Base-by-base conservation (phyloP, 2,329 filamentous ascomycete genomes). In the Xylariaceae sp. region DNA sequence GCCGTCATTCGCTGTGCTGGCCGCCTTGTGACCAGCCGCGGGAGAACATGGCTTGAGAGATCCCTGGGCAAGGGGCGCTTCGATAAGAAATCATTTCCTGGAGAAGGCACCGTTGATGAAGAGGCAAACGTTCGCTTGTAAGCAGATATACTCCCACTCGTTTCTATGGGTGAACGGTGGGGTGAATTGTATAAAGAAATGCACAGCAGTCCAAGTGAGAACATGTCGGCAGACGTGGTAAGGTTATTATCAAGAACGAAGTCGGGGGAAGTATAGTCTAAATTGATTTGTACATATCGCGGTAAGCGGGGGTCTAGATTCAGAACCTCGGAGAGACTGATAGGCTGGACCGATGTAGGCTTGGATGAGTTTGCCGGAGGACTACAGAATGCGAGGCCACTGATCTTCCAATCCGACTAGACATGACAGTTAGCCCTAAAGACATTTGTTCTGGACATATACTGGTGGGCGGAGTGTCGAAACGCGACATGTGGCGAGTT, bases 361-460 rank as follows among this genome's bases (percentile, higher is more conserved):
- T 89, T 87, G 24, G 86, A 87, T 17, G 90, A 90, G 66, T 85
- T 84, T 65, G 92, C 90, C 45, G 91, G 86, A 12, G 92, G 90
- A 41, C 90, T 90, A 71, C 90, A 91, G 73, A 97, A 99, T 0
- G 90, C 86, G 34, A 99, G 82, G n/a, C 94, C 95, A 66, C 92
- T 94, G 60, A 99, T 91, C 74, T 99, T 99, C 95, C 95, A 99
- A 74, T 99, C 95, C 44, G 91, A 96, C 88, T 91, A 68, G 68
- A 60, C 56, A 24, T 24, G 17, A 44, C 53, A n/a, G 68, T 78
- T 69, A 77, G 72, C 34, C n/a, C 4, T 23, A 23, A 17, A 7
- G 8, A 2, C 12, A 12, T n/a, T n/a, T n/a, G n/a, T n/a, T n/a
- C n/a, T n/a, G n/a, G n/a, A n/a, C n/a, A n/a, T n/a, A n/a, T n/a